Evolutionary conservation across 805 yeast genomes (phyloP), one percentile per base, ranked within the genome.

Genomic region (Yamadazyma sp.): DNA sequence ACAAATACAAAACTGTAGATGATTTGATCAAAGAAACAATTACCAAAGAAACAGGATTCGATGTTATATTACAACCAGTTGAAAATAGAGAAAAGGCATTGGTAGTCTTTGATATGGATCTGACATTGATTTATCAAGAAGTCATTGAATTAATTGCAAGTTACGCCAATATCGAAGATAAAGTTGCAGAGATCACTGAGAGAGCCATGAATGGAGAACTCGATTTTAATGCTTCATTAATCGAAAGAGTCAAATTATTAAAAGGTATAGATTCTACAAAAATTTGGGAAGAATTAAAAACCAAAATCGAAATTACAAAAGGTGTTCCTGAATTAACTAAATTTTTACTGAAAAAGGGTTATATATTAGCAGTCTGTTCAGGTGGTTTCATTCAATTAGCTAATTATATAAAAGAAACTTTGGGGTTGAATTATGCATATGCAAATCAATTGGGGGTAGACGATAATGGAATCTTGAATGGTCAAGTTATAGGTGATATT

Each of bases 201-300:
- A 72, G 86, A 17, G 98, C 98, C 14, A 93, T 93, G 99, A 89
- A 91, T 50, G 97, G 97, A 18, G 96, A 91, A 54, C 66, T 93
- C 13, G 98, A 93, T 56, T 93, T 93, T 69, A 78, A 76, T 43
- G 86, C 84, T 47, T 86, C 96, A 0, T 65, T 93, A 31, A 68
- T 69, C 1, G 77, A 77, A 54, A 75, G 99, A 38, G 97, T 87
- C 7, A 60, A 64, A 14, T 68, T 93, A n/a, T 69, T 93, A 43
- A 79, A 79, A 53, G 98, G 98, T 4, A 82, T 91, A 17, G 78
- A 82, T 35, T 73, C 86, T 7, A 62, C 73, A 6, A 62, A 71
- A 12, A 73, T 93, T 26, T 93, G 95, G 82, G 86, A 79, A 14
- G 85, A 82, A 32, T 70, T 93, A 48, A 82, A 86, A 55, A 56